Evolutionary conservation across 352 stramenopile genomes (phyloP), one percentile per base, ranked within the genome.

Genomic region (Globisporangium barbulae): DNA sequence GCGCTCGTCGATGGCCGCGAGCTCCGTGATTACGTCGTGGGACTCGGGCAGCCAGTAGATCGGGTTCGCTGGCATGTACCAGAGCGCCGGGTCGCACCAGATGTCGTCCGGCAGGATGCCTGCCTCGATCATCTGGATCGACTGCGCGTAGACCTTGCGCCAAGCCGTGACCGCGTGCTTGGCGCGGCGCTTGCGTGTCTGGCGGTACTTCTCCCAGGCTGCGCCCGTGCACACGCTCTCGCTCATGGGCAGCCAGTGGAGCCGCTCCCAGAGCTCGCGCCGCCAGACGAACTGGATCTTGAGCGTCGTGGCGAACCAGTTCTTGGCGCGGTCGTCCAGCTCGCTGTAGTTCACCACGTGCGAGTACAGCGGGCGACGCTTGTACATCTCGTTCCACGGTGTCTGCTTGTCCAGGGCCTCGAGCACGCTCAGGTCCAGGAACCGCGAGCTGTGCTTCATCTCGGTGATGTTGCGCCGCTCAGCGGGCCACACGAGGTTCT

Each of bases 241-340:
- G 44, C 74, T 81, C 71, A 81, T 78, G 5, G 74, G 71, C 37
- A 81, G 48, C 74, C 74, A 81, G 59, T 81, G 74, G 8, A 81
- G 69, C 5, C 74, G 74, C 39, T 81, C 74, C 74, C 74, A 81
- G 52, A 81, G 73, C 65, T 81, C 74, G 33, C 74, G 71, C 10
- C 74, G 74, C 63, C 70, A 74, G 35, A 75, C 64, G 58, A 79
- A 81, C 61, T 81, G 74, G 56, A 74, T 58, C n/a, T 72, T 71
- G n/a, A 81, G 64, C 49, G 64, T 72, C 21, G 63, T 57, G 19
- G 71, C 47, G 47, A 79, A 74, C 74, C 74, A 81, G 44, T 52
- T 49, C 30, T 67, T 53, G 3, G 62, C 71, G 10, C 65, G 63
- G 8, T 74, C 68, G n/a, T 59, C 41, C 8, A 81, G 41, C n/a